Base-by-base conservation (phyloP, 306 rosid genomes). In the Quercus dentata region DNA sequence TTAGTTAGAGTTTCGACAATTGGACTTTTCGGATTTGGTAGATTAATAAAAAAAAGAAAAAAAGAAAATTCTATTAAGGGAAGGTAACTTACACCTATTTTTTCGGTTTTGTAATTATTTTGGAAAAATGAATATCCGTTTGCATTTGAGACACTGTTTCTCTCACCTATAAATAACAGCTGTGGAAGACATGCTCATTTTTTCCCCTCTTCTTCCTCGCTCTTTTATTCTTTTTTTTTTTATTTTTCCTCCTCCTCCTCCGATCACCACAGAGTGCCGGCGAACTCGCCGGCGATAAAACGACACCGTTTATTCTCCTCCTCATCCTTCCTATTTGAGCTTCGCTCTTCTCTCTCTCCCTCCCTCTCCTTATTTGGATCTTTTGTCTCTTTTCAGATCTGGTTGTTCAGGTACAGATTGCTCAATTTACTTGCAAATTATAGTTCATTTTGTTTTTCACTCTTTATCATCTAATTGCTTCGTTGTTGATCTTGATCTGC, bases 401-500 rank as follows among this genome's bases (percentile, higher is more conserved):
- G 86, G 85, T 5, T 54, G 49, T 38, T 75, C 73, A 65, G 33
- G 21, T 5, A 5, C 21, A 51, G 80, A 38, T 33, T 69, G 4
- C 33, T 56, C 19, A 56, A 64, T 77, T 81, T 75, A 3, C 23
- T 82, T 13, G 31, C 19, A 41, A 31, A 33, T 70, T 79, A n/a
- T 5, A 13, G 15, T 18, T 5, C 55, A 1, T n/a, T 61, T 18
- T 56, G 30, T 6, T 17, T 35, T 2, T 35, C 15, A 52, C 54
- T 71, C 75, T 41, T 41, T 8, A 41, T 41, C 63, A 73, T 44
- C 28, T 81, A 33, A 65, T n/a, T 38, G 51, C 62, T 44, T 35
- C 56, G 63, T 33, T 12, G 61, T 73, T 78, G 87, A 86, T 92
- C 92, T 82, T 88, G 94, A 90, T 87, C 85, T 89, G 78, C 73